A percentile compares a stretch with the other conserved stretches of the same genome.
phyloP scores from a whole-genome alignment of 1,284 basidiomycete species.

The Cutaneotrichosporon sp. region DNA sequence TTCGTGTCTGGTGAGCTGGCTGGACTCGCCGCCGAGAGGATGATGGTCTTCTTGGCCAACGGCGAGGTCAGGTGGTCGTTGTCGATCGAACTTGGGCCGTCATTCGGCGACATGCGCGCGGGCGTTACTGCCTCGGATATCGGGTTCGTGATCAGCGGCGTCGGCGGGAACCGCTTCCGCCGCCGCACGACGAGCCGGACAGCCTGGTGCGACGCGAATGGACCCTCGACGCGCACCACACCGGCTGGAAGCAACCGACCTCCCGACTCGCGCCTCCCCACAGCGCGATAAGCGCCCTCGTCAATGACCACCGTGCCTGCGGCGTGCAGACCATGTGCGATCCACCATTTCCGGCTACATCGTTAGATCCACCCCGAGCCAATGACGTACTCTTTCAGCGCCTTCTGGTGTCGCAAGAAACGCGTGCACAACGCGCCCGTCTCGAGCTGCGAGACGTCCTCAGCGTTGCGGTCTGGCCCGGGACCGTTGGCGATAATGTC shows the following conservation, averaged over 20 bases:
- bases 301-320: constrained; percentile 78
- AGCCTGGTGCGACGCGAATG: constrained; percentile 90
- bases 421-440: constrained; percentile 65
- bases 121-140: constrained; percentile 19
- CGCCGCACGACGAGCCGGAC: constrained; percentile 71
- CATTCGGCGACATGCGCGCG: constrained; percentile 9
- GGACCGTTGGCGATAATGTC: constrained; percentile 63
- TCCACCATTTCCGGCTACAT: constrained; percentile 77
- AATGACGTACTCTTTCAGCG: constrained; percentile 62
- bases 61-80: constrained; percentile 6
- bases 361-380: not conserved
- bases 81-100: constrained; percentile 3
- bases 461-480: constrained; percentile 30
- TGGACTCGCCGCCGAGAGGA: not conserved
- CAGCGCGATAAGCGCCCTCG: constrained; percentile 77
- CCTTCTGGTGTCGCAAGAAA: constrained; percentile 68
- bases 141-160: constrained; percentile 36
- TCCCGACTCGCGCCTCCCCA: constrained; percentile 77
- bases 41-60: not conserved
- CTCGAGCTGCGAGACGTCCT: constrained; percentile 25
- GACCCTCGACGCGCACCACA: constrained; percentile 77
- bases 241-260: constrained; percentile 86
- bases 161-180: constrained; percentile 22
- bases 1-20: constrained; percentile 13
- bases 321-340: constrained; percentile 82